phyloP scores from a whole-genome alignment of 2,329 filamentous ascomycete species.

The Fusarium metavorans region DNA sequence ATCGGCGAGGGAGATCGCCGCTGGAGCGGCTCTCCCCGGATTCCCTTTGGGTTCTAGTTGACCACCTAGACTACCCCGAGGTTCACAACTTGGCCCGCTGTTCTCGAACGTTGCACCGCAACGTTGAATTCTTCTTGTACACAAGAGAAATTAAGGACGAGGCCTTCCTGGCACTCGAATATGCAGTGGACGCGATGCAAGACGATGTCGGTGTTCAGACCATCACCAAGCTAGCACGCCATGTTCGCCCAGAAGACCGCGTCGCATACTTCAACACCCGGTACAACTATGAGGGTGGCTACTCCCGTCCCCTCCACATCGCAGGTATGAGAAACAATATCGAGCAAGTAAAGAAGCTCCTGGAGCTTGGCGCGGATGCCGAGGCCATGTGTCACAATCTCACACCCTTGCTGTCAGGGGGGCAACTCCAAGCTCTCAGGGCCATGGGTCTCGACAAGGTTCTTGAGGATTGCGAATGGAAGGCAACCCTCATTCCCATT shows the following conservation, averaged over 20 bases:
- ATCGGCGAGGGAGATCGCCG: not conserved
- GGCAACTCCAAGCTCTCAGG: not conserved
- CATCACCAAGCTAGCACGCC: not conserved
- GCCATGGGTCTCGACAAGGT: not conserved
- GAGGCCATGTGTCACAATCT: not conserved
- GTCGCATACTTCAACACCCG: not conserved
- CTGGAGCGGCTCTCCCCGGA: not conserved
- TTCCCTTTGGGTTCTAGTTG: not conserved
- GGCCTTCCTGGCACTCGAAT: fast-evolving
- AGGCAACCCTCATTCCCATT: not conserved
- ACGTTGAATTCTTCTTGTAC: not conserved
- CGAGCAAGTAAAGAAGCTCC: not conserved
- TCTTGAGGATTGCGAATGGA: not conserved
- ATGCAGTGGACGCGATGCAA: not conserved
- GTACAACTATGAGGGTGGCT: not conserved
- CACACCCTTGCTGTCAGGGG: not conserved
- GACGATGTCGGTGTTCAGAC: not conserved
- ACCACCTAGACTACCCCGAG: not conserved
- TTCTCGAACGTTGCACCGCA: not conserved
- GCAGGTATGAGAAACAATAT: not conserved
- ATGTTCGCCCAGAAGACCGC: not conserved
- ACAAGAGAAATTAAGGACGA: not conserved
- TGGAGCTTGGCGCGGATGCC: not conserved
- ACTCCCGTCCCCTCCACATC: not conserved
- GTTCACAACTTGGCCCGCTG: not conserved